Conservation (phyloP, 192 early-diverging fungal species). For the Entomortierella lignicola region DNA sequence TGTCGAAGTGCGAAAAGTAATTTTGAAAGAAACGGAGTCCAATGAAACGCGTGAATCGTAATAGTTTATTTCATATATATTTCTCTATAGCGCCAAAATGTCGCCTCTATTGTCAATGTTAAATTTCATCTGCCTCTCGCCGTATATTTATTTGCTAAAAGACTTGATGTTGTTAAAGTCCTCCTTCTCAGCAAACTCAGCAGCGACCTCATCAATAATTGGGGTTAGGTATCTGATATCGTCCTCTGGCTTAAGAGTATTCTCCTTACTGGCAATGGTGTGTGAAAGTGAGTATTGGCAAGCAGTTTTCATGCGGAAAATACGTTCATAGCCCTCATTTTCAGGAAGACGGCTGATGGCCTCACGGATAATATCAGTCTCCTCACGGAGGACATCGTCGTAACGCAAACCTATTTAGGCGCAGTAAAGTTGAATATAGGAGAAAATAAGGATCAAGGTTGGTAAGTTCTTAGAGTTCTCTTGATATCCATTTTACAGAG, state of each 20-base stretch:
- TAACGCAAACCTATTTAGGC: slow-evolving; percentile 76
- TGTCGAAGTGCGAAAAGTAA: too few relatives aligned
- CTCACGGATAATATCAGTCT: slow-evolving; percentile 83
- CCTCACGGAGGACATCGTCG: slow-evolving; percentile 92
- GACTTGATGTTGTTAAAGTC: slow-evolving; percentile 64
- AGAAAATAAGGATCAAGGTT: background rate
- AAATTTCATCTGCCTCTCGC: too few relatives aligned
- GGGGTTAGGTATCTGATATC: slow-evolving; percentile 89
- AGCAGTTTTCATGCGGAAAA: slow-evolving; percentile 84
- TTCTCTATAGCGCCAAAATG: too few relatives aligned
- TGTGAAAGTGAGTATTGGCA: slow-evolving; percentile 82
- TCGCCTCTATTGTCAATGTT: too few relatives aligned
- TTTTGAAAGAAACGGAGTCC: too few relatives aligned
- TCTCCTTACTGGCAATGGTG: slow-evolving; percentile 69
- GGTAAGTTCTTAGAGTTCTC: background rate
- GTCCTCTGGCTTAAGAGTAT: slow-evolving; percentile 83
- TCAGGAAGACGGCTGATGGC: slow-evolving; percentile 84
- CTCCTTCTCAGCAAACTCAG: slow-evolving; percentile 83
- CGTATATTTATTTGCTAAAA: too few relatives aligned
- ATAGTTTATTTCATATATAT: too few relatives aligned
- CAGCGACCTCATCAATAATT: slow-evolving; percentile 81
- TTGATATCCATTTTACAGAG: too few relatives aligned
- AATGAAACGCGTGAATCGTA: too few relatives aligned
- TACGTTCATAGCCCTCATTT: slow-evolving; percentile 74
- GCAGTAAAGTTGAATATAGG: slow-evolving; percentile 17